Evolutionary conservation across 192 early-diverging fungal genomes (phyloP), one percentile per base, ranked within the genome.

Genomic region (Gamsiella multidivaricata): DNA sequence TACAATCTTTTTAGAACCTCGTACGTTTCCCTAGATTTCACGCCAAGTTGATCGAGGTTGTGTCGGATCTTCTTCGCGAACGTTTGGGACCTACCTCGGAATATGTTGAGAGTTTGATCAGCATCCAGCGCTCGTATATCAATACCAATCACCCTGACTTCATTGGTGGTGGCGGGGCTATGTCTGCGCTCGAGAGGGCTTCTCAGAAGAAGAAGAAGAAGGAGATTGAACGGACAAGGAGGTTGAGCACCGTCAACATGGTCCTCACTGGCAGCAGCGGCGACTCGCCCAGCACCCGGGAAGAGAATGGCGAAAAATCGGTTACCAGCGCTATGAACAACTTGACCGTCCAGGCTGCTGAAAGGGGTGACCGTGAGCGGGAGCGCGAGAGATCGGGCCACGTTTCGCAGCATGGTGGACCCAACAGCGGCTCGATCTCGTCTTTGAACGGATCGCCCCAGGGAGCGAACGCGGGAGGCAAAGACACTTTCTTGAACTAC

Each of bases 131-230:
- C 43, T 89, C 91, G 0, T 94, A 94, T 63, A 92, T 94, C 70
- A 94, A 94, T 67, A 94, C 93, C 59, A 92, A 92, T 79, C 93
- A 94, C 60, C 91, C 92, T 0, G 93, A 94, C 69, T 94, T 94
- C 79, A 87, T 94, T 63, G 93, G 93, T 17, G 93, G 89, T 0
- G 88, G 87, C 0, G 89, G 88, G 15, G 91, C 93, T n/a, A 87
- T 94, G 80, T 85, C 81, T 23, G 87, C 88, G 26, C 65, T 94
- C 47, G 88, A 93, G 79, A 87, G 84, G 41, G 85, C 86, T 57
- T 81, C 86, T 14, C 87, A 89, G 66, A 89, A 87, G 80, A 88
- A 88, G 80, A 88, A 88, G 70, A 85, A 86, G 74, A 81, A 66
- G 53, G 66, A 81, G n/a, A 75, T 83, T 58, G 79, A 73, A 9